phyloP scores from a whole-genome alignment of 768 basidiomycete species.

The Lactarius deliciosus region DNA sequence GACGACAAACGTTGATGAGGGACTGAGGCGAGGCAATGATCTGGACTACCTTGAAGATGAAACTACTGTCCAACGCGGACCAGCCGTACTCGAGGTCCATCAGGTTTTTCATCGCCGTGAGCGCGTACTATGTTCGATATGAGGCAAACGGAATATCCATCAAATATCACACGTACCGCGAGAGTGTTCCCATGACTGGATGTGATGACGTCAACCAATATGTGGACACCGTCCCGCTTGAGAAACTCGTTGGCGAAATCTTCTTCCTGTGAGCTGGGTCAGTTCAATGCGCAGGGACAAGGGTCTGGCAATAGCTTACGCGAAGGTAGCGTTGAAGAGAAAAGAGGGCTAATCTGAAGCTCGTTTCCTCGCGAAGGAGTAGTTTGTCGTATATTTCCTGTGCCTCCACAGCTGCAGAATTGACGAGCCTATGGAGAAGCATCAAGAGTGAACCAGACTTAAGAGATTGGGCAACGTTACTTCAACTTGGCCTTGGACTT shows the following conservation, averaged over 20 bases:
- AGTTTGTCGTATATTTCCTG: constrained; percentile 74
- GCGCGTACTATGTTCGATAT: constrained; percentile 59
- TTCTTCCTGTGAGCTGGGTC: constrained; percentile 57
- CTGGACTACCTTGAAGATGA: constrained; percentile 76
- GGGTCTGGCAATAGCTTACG: constrained; percentile 40
- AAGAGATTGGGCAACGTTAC: constrained; percentile 42
- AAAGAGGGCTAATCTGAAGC: constrained; percentile 67
- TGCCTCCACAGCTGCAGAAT: constrained; percentile 77
- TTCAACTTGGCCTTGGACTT: constrained; percentile 74
- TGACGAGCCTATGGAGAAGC: constrained; percentile 58
- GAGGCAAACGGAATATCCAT: background rate
- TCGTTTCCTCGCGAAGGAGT: constrained; percentile 53
- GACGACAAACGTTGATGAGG: constrained; percentile 87
- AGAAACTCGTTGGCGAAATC: constrained; percentile 81
- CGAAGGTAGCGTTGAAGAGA: constrained; percentile 78
- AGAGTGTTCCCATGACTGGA: constrained; percentile 76
- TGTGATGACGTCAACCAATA: constrained; percentile 69
- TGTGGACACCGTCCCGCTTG: constrained; percentile 63
- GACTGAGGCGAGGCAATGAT: constrained; percentile 74
- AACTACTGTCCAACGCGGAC: constrained; percentile 65
- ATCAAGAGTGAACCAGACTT: background rate
- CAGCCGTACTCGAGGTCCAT: constrained; percentile 88
- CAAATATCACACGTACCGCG: constrained; percentile 52
- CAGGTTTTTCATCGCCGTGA: constrained; percentile 82
- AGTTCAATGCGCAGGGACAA: constrained; percentile 16